A percentile compares a stretch with the other conserved stretches of the same genome.
These are phyloP conservation scores for Cichorium intybus DNA, from an alignment of 140 eudicot genomes.

Conservation along the genomic window DNA sequence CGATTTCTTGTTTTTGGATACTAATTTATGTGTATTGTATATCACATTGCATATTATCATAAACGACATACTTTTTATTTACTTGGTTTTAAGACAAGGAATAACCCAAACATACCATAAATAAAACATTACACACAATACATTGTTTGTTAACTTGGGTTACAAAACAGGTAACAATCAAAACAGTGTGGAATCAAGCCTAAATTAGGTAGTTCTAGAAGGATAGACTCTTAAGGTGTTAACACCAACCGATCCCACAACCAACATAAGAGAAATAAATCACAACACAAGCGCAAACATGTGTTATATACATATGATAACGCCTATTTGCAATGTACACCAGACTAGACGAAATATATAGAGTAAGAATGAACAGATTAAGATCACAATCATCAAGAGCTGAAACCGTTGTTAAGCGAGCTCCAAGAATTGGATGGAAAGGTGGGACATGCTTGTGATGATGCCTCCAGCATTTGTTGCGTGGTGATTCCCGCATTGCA, in stretches of 20 bases:
- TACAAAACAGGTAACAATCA: too few species aligned
- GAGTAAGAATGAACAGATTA: neutral
- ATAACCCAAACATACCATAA: neutral
- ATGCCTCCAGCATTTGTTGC: conserved; percentile 65
- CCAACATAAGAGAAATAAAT: too few species aligned
- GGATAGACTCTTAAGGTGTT: too few species aligned
- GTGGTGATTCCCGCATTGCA: conserved; percentile 66
- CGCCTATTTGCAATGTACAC: neutral
- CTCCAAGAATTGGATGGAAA: conserved; percentile 76
- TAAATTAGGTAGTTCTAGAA: too few species aligned
- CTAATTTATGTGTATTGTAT: too few species aligned
- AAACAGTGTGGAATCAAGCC: too few species aligned
- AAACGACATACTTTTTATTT: neutral
- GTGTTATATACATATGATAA: conserved; percentile 23
- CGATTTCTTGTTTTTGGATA: too few species aligned
- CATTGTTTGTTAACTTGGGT: too few species aligned
- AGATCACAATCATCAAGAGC: conserved; percentile 40
- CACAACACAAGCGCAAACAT: too few species aligned
- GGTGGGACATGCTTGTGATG: conserved; percentile 59
- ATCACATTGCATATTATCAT: too few species aligned
- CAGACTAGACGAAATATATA: conserved; percentile 1
- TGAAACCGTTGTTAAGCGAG: conserved; percentile 60
- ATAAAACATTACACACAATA: too few species aligned
- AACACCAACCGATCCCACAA: too few species aligned
- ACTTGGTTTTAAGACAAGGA: neutral